Base-by-base conservation (phyloP, 257 asterid genomes). In the Apocynum venetum region DNA sequence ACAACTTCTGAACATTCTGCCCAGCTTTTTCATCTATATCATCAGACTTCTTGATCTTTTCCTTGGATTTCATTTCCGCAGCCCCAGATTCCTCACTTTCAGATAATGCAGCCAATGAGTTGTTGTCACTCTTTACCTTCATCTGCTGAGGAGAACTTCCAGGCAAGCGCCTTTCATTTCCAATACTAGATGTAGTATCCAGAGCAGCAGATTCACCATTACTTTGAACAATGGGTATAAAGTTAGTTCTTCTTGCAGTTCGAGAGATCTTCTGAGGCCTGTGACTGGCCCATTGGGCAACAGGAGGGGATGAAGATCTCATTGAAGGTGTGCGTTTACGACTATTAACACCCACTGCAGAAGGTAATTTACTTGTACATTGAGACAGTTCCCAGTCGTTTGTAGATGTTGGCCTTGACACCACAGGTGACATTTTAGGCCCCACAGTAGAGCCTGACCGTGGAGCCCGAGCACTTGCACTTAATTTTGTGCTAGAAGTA, bases 71-170 rank as follows among this genome's bases (percentile, higher is more conserved):
- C 81, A 83, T 79, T 86, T 94, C 97, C 80, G 89, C 82, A 83
- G 91, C 88, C 74, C 94, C 97, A 47, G 92, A 91, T 84, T 89
- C 97, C 88, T 92, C 98, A 82, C 93, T 89, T 82, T 92, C 98
- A 78, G 97, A 94, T 72, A 92, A 82, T 61, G 91, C 86, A 85
- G 94, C 85, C 4, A 94, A 86, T 69, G 95, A 87, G 85, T 86
- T 84, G 82, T 63, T 84, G 76, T 87, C 98, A 72, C 81, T 79
- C 87, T 89, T 94, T 64, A 89, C 74, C 86, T 89, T 92, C 78
- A 85, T 81, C 83, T 86, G 94, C 80, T 87, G 92, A 73, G 96
- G 96, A 79, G 96, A 89, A 87, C 83, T 81, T 78, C 90, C 85
- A 79, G 90, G 79, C 83, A 85, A 85, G 77, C 83, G 85, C 75